Conservation (phyloP, 1,284 basidiomycete species). For the Mycosarcoma maydis region DNA sequence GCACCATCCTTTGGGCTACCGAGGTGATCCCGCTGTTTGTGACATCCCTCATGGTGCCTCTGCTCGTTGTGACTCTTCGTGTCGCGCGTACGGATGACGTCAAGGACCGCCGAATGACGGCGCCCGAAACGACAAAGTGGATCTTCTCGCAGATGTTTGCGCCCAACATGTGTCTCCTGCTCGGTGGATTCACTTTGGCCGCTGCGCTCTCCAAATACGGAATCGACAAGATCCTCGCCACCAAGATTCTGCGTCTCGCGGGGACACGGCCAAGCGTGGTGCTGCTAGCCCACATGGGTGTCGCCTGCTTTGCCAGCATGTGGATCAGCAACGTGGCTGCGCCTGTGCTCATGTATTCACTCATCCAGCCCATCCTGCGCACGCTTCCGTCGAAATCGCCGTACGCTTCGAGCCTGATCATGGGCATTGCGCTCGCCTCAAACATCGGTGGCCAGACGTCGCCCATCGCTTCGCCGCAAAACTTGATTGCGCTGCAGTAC, state of each 20-base stretch:
- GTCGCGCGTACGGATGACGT: slow-evolving; percentile 79
- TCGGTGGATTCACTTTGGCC: slow-evolving; percentile 96
- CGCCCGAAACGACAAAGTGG: slow-evolving; percentile 82
- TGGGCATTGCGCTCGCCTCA: slow-evolving; percentile 94
- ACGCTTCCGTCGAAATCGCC: slow-evolving; percentile 86
- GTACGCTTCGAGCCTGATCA: slow-evolving; percentile 89
- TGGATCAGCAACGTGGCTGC: slow-evolving; percentile 99
- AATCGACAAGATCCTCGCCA: slow-evolving; percentile 88
- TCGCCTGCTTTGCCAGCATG: slow-evolving; percentile 98
- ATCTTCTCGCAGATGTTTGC: slow-evolving; percentile 77
- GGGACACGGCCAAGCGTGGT: slow-evolving; percentile 87
- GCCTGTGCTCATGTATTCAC: slow-evolving; percentile 95
- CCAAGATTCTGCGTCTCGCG: slow-evolving; percentile 87
- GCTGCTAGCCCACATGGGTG: slow-evolving; percentile 91
- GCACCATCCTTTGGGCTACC: slow-evolving; percentile 94
- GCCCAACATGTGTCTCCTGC: slow-evolving; percentile 81
- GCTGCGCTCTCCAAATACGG: slow-evolving; percentile 96
- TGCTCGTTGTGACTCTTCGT: slow-evolving; percentile 85
- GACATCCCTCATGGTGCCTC: slow-evolving; percentile 87
- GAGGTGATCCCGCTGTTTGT: slow-evolving; percentile 98
- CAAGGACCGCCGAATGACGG: slow-evolving; percentile 72
- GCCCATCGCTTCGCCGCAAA: slow-evolving; percentile 91
- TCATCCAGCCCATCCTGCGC: slow-evolving; percentile 93
- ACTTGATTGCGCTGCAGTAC: slow-evolving; percentile 86
- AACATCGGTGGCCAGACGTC: slow-evolving; percentile 98